Percentiles rank a stretch among this genome's conserved stretches.
Evolutionary conservation across 352 stramenopile species (phyloP).

Genomic region (Peronospora destructor): DNA sequence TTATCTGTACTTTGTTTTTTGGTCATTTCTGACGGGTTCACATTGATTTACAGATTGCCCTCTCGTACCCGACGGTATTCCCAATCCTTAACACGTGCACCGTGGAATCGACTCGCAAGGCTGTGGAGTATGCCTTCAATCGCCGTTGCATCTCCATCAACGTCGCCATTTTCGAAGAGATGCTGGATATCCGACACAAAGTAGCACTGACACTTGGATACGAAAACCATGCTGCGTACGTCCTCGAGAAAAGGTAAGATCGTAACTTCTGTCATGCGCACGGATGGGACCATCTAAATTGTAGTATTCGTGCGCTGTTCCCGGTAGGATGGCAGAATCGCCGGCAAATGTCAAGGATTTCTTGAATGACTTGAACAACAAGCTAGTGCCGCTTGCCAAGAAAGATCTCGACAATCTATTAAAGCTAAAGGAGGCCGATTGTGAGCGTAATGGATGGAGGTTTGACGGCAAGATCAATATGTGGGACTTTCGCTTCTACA

Average conservation of each 20-base stretch:
- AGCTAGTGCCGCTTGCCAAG: conserved; percentile 70
- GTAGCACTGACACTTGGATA: conserved; percentile 73
- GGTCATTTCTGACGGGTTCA: conserved; percentile 2
- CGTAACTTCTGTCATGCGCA: background rate
- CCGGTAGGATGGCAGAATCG: conserved; percentile 55
- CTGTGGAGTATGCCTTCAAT: conserved; percentile 75
- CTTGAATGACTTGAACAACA: conserved; percentile 64
- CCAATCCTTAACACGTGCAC: conserved; percentile 84
- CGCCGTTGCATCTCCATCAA: conserved; percentile 80
- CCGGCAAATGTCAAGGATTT: conserved; percentile 62
- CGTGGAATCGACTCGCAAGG: conserved; percentile 75
- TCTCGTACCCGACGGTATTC: conserved; percentile 88
- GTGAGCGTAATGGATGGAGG: conserved; percentile 40
- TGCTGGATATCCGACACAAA: conserved; percentile 72
- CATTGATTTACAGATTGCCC: conserved; percentile 38
- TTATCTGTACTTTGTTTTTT: background rate
- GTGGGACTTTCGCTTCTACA: conserved; percentile 89
- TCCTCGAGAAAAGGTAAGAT: conserved; percentile 70
- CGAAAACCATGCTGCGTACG: conserved; percentile 76
- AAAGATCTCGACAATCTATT: conserved; percentile 64
- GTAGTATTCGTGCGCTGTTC: conserved; percentile 6
- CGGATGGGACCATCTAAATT: background rate
- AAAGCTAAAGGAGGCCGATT: conserved; percentile 67
- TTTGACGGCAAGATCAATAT: conserved; percentile 87
- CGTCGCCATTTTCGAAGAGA: conserved; percentile 74